Evolutionary conservation across 345 rosid species (phyloP), one percentile per base, ranked within the genome.

Genomic region (Cardiospermum halicacabum): DNA sequence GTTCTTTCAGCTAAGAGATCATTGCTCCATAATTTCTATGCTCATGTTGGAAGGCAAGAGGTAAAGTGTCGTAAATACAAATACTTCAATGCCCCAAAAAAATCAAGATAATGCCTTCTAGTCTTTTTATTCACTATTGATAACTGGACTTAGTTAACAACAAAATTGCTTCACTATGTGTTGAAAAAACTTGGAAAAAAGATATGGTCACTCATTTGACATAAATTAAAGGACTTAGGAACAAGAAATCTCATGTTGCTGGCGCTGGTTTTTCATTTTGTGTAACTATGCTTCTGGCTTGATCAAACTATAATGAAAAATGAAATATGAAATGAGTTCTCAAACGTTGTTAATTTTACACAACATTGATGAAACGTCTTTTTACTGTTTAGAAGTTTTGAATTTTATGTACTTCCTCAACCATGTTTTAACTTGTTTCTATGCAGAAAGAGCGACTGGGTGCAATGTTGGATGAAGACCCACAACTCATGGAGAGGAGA

Each of bases 401-500:
- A n/a, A n/a, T n/a, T n/a, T n/a, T n/a, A n/a, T n/a, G n/a, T n/a
- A n/a, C n/a, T n/a, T n/a, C n/a, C n/a, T n/a, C n/a, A 51, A 34
- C 30, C 11, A 19, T 45, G 2, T 62, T 34, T n/a, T 26, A 47
- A 47, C 30, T 50, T 55, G 53, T 54, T 56, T 57, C 11, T 40
- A 47, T 75, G 78, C 82, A 94, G 99, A 91, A 78, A 78, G 99
- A 89, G 81, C 80, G 81, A 74, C 91, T 94, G 16, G 89, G 99
- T 2, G 81, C 84, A 10, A 94, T 91, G 99, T 68, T 94, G 80
- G 99, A 91, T 47, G 99, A 94, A 77, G 99, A 94, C 73, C 99
- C 99, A 5, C 89, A 88, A 56, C 87, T 94, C 24, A 94, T 94
- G 99, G 99, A 87, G 37, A 84, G 71, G 76, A 89, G 97, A 78